A percentile compares a stretch with the other conserved stretches of the same genome.
phyloP scores from a whole-genome alignment of 768 basidiomycete genomes.

The Cystofilobasidium capitatum region DNA sequence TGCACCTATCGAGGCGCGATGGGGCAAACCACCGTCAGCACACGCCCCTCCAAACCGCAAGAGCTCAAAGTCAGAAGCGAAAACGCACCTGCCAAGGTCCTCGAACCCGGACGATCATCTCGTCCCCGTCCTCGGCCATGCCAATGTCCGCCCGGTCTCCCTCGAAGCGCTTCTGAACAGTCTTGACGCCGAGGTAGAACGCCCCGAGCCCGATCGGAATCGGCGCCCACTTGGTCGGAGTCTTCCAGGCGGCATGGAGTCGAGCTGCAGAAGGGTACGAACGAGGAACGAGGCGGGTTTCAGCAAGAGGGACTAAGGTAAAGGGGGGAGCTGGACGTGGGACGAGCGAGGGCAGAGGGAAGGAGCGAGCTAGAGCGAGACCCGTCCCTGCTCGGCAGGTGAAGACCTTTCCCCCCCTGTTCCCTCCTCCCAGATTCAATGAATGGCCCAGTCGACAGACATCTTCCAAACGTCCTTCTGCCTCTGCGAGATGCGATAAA shows the following conservation, averaged over 20 bases:
- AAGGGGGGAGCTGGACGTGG: not conserved
- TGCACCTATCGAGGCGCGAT: constrained; percentile 53
- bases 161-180: constrained; percentile 18
- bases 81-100: constrained; percentile 81
- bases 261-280: constrained; percentile 19
- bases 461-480: not conserved
- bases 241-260: constrained; percentile 17
- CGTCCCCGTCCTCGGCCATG: constrained; percentile 35
- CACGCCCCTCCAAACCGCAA: not conserved
- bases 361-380: constrained; percentile 5
- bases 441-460: not conserved
- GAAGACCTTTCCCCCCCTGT: not conserved
- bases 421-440: not conserved
- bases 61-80: not conserved
- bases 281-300: not conserved
- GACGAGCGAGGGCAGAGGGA: not conserved
- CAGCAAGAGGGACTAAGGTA: not conserved
- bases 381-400: too few relatives aligned
- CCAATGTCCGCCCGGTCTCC: constrained; percentile 36
- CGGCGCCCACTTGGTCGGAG: constrained; percentile 13
- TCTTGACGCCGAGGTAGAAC: constrained; percentile 10
- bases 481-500: not conserved
- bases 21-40: not conserved
- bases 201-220: constrained; percentile 24
- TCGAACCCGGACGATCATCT: constrained; percentile 60